A percentile compares a stretch with the other conserved stretches of the same genome.
Evolutionary conservation across 148 eudicot species (phyloP).

Genomic region (Vaccinium macrocarpon): DNA sequence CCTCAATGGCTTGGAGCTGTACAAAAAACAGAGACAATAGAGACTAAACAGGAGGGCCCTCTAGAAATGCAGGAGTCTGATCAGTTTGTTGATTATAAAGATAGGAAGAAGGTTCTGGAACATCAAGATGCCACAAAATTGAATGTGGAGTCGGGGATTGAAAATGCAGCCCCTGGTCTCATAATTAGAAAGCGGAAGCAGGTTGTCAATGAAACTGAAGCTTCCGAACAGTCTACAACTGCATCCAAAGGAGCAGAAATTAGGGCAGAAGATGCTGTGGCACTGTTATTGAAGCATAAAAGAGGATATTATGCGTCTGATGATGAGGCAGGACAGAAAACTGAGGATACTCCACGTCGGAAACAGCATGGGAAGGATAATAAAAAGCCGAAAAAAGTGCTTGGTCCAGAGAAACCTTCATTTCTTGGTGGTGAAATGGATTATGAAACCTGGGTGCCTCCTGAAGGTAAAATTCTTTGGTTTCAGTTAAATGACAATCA

Average conservation of each 20-base stretch:
- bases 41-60: constrained; percentile 32
- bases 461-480: constrained; percentile 55
- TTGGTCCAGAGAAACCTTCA: constrained; percentile 83
- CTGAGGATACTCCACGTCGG: constrained; percentile 20
- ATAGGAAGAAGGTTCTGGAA: constrained; percentile 55
- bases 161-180: constrained; percentile 90
- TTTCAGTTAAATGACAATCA: not conserved
- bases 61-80: constrained; percentile 42
- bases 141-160: constrained; percentile 41
- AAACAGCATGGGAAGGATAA: constrained; percentile 35
- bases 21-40: constrained; percentile 43
- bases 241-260: constrained; percentile 32
- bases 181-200: constrained; percentile 83
- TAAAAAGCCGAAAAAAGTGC: constrained; percentile 55
- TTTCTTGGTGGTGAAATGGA: constrained; percentile 41
- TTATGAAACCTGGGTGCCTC: constrained; percentile 84
- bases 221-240: constrained; percentile 30
- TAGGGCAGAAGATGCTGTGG: constrained; percentile 79
- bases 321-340: constrained; percentile 33
- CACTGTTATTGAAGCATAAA: constrained; percentile 77
- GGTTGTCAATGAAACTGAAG: constrained; percentile 29
- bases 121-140: constrained; percentile 19
- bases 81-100: constrained; percentile 85
- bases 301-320: constrained; percentile 52
- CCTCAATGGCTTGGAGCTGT: constrained; percentile 99